Evolutionary conservation across 1,284 basidiomycete genomes (phyloP), one percentile per base, ranked within the genome.

Genomic region (Psilocybe mexicana): DNA sequence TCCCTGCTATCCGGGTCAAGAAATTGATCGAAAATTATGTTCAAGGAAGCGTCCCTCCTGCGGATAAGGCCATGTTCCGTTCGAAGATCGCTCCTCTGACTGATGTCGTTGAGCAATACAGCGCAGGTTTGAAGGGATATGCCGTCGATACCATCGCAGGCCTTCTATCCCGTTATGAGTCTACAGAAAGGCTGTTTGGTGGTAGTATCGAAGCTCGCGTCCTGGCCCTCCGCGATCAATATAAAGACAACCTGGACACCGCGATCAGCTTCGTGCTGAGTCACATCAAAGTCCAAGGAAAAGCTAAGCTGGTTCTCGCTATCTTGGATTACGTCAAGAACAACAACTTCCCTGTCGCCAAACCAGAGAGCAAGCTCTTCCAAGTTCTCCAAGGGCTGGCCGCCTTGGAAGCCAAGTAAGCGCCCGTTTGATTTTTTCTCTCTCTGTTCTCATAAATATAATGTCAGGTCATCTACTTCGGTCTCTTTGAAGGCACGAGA

Each of bases 401-500:
- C 51, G 83, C 83, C 40, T 84, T 99, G 43, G 95, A 97, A 74
- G 88, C 92, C 52, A 92, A 91, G 88, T 90, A 67, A 35, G 84
- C 48, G 6, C 48, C 49, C 43, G n/a, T 50, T 6, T 12, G 33
- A 2, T 49, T 48, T 51, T 52, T 59, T 14, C 44, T 7, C 23
- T 43, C 14, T 11, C 43, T 43, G 28, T 49, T 43, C 52, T 43
- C 61, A 61, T 52, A 2, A 61, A 45, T 6, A 12, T 25, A 25
- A 38, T n/a, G 28, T 25, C 63, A 91, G 90, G 67, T 93, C 93
- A 6, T 95, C 94, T 10, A 91, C 87, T 44, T 82, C 88, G 66
- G 95, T 97, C 52, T 87, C 96, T 2, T 79, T 99, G 67, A 99
- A 98, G 77, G 96, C 97, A 49, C 92, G 97, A 53, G 97, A 99